Percentiles rank a stretch among this genome's conserved stretches.
Evolutionary conservation across 352 stramenopile genomes (phyloP).

Genomic region (Thalassiosira mediterranea): DNA sequence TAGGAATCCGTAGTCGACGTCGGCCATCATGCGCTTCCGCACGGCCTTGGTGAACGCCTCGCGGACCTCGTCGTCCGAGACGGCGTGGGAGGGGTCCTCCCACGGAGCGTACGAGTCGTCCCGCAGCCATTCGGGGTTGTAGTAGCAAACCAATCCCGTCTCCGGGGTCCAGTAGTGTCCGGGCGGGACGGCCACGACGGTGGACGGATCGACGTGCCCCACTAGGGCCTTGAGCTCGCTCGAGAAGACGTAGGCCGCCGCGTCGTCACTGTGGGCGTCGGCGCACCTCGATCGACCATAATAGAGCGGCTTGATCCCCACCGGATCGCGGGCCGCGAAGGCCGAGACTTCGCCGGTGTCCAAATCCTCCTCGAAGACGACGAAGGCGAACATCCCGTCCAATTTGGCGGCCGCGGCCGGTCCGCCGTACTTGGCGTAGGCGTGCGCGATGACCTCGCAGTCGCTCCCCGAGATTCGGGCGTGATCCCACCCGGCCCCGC

Average conservation of each 20-base stretch:
- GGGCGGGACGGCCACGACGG: constrained; percentile 58
- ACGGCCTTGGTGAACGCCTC: constrained; percentile 88
- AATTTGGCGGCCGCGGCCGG: constrained; percentile 81
- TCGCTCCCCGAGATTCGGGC: constrained; percentile 88
- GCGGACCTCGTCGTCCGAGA: constrained; percentile 66
- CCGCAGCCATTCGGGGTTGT: constrained; percentile 69
- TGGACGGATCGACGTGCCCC: constrained; percentile 56
- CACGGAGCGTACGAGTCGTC: constrained; percentile 68
- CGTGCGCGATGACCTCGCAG: constrained; percentile 93
- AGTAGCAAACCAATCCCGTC: constrained; percentile 61
- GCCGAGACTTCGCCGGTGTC: constrained; percentile 78
- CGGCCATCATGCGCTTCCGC: constrained; percentile 93
- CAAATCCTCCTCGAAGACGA: constrained; percentile 89
- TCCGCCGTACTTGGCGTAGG: constrained; percentile 82
- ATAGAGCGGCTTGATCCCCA: constrained; percentile 95
- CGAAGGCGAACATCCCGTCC: constrained; percentile 96
- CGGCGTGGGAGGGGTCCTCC: constrained; percentile 45
- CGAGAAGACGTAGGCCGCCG: constrained; percentile 89
- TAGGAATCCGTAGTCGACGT: constrained; percentile 94
- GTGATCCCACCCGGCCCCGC: constrained; percentile 89
- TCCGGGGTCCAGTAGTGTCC: constrained; percentile 76
- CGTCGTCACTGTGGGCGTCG: constrained; percentile 73
- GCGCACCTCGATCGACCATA: constrained; percentile 87
- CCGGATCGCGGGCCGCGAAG: constrained; percentile 91
- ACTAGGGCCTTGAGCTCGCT: constrained; percentile 93